These are phyloP conservation scores for Paramyrothecium sp. DNA, from an alignment of 2,329 filamentous ascomycete species.

Conservation along the genomic window DNA sequence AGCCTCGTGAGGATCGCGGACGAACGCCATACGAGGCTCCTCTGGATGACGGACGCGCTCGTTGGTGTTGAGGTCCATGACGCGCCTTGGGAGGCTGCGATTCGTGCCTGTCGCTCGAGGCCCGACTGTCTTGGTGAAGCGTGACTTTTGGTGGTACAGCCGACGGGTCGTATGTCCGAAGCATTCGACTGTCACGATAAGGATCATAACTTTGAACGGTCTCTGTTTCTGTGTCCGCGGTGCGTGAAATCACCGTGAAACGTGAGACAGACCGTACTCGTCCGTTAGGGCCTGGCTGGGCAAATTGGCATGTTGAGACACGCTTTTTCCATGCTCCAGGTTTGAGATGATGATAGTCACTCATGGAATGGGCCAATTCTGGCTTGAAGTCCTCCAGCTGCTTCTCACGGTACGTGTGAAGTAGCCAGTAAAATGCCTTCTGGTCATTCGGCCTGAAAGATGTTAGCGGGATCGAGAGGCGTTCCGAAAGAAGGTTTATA, in stretches of 20 bases:
- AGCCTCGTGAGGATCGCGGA: conserved; percentile 35
- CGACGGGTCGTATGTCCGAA: conserved; percentile 39
- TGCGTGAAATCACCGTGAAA: conserved; percentile 65
- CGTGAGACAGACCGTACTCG: conserved; percentile 55
- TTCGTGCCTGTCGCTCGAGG: conserved; percentile 16
- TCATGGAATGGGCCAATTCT: conserved; percentile 78
- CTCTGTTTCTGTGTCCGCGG: conserved; percentile 48
- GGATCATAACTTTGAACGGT: conserved; percentile 75
- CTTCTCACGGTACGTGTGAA: conserved; percentile 78
- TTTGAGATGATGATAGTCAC: conserved; percentile 83
- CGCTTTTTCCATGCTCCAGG: conserved; percentile 57
- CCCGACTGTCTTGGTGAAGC: conserved; percentile 56
- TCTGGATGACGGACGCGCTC: conserved; percentile 24
- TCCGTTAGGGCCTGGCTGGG: conserved; percentile 41
- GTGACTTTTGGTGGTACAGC: conserved; percentile 66
- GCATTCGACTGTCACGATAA: conserved; percentile 66
- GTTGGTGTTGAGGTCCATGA: conserved; percentile 32
- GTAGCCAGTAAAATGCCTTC: conserved; percentile 86
- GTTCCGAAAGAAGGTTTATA: background rate
- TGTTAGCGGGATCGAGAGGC: conserved; percentile 15
- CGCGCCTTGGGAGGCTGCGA: conserved; percentile 29
- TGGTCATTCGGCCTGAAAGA: conserved; percentile 75
- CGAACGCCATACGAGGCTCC: conserved; percentile 25
- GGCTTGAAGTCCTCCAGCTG: conserved; percentile 85
- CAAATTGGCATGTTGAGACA: conserved; percentile 61